A percentile compares a stretch with the other conserved stretches of the same genome.
Evolutionary conservation across 2,329 filamentous ascomycete genomes (phyloP).

Genomic region (Berkeleyomyces basicola): DNA sequence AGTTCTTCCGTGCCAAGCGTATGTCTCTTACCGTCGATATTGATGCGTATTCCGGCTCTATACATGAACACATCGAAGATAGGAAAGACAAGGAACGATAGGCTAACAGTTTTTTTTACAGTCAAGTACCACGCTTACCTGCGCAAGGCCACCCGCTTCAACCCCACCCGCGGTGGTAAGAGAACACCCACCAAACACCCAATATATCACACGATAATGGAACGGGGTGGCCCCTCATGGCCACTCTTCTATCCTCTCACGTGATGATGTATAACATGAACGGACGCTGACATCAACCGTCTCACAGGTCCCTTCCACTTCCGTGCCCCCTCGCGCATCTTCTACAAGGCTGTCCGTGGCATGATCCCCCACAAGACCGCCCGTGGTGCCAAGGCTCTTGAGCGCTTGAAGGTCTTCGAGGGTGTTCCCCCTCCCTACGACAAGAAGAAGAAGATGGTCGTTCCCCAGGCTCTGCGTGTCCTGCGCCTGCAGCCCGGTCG

Average conservation of each 20-base stretch:
- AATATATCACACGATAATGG: not conserved
- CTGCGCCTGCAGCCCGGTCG: conserved; percentile 94
- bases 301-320: conserved; percentile 90
- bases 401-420: conserved; percentile 99
- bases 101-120: conserved; percentile 28
- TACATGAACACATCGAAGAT: not conserved
- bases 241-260: not conserved
- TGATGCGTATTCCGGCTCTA: not conserved
- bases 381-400: conserved; percentile 86
- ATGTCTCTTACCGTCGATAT: conserved; percentile 36
- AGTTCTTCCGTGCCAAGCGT: conserved; percentile 99
- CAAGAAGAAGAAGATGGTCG: conserved; percentile 99
- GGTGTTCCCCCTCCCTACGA: conserved; percentile 97
- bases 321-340: conserved; percentile 96
- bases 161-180: conserved; percentile 95
- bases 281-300: conserved; percentile 20
- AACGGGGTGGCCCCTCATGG: not conserved
- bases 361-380: conserved; percentile 99
- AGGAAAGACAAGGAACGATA: not conserved
- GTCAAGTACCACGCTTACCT: conserved; percentile 99
- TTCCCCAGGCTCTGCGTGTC: conserved; percentile 93
- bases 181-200: conserved; percentile 15
- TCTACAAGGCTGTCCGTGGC: conserved; percentile 99
- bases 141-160: conserved; percentile 99
- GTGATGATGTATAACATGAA: conserved; percentile 13